A percentile compares a stretch with the other conserved stretches of the same genome.
Evolutionary conservation across 129 eudicot species (phyloP).

Genomic region (Artemisia annua): DNA sequence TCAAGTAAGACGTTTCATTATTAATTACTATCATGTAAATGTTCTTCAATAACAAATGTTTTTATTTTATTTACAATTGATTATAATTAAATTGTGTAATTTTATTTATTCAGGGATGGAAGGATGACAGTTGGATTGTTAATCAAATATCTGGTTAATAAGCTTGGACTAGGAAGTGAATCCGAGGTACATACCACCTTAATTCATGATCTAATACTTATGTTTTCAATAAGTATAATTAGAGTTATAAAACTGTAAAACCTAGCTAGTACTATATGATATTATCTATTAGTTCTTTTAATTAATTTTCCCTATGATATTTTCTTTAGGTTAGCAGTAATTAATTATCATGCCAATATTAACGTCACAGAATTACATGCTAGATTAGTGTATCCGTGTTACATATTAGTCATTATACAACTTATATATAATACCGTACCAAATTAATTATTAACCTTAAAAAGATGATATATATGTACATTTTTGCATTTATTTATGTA

Average conservation of each 20-base stretch:
- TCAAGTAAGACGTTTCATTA: slow-evolving; percentile 44
- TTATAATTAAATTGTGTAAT: background rate
- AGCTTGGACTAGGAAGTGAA: slow-evolving; percentile 78
- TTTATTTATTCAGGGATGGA: slow-evolving; percentile 57
- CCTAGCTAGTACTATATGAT: background rate
- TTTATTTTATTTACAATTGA: background rate
- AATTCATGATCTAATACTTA: background rate
- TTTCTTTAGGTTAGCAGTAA: too few relatives aligned
- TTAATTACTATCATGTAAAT: background rate
- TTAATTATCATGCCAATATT: too few relatives aligned
- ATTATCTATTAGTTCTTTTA: too few relatives aligned
- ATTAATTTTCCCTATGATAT: too few relatives aligned
- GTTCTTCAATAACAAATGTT: background rate
- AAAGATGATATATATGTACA: too few relatives aligned
- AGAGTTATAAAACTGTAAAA: background rate
- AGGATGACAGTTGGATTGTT: slow-evolving; percentile 76
- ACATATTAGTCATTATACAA: too few relatives aligned
- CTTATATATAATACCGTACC: too few relatives aligned
- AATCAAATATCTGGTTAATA: slow-evolving; percentile 80
- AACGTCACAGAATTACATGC: too few relatives aligned
- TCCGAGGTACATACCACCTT: slow-evolving; percentile 64
- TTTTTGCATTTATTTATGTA: too few relatives aligned
- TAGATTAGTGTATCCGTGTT: too few relatives aligned
- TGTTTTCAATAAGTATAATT: background rate
- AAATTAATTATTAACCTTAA: too few relatives aligned